Evolutionary conservation across 805 yeast genomes (phyloP), one percentile per base, ranked within the genome.

Genomic region (Pichia kluyveri): DNA sequence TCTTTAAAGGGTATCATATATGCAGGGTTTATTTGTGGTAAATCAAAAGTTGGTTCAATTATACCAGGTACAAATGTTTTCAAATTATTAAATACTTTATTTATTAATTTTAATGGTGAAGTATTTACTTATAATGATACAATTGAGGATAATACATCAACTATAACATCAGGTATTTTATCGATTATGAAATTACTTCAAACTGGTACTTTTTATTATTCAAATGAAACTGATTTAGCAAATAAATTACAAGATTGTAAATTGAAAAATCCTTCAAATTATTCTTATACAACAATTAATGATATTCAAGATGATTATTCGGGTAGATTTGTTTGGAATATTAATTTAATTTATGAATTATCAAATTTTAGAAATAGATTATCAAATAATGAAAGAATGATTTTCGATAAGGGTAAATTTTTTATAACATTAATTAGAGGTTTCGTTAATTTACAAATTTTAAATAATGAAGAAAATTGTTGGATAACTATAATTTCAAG

Each of bases 41-140:
- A 73, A 17, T 60, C 66, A 4, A 76, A 74, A 46, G 79, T 80
- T 8, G 91, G 85, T 30, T 82, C 50, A 1, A 26, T 86, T 0
- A 66, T 77, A 43, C 67, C 79, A 0, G 65, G 71, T 7, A 85
- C 83, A 48, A 68, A 67, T 37, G 70, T 86, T 8, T 71, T 69
- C 53, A 71, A 67, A 43, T 74, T 85, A 7, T 67, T 73, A n/a
- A 79, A 75, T 26, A 84, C 82, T 1, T 80, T 79, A 47, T 83
- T 83, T 59, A 75, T 76, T 50, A 82, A 90, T 56, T 67, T 85
- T 40, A 78, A 76, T 50, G 75, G 73, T 42, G 79, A 76, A 42
- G 71, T 50, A 8, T 37, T 43, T 46, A 4, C 45, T 41, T 18
- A 32, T 32, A 32, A 32, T 32, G n/a, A 15, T 15, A 14, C 32